Base-by-base conservation (phyloP, 306 rosid genomes). In the Cucumis melo region DNA sequence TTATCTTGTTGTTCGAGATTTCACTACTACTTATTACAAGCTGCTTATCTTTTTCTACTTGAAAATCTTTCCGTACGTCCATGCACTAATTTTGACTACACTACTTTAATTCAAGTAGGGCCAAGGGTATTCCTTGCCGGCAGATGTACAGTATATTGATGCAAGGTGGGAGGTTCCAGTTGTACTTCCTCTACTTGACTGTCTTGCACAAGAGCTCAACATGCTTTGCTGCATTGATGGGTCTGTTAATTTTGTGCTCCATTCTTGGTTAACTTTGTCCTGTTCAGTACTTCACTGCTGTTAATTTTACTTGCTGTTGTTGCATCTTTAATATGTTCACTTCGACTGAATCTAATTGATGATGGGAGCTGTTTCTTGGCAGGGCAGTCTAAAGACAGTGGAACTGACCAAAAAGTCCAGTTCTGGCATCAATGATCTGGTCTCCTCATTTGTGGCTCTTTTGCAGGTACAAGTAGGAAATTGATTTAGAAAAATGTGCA, bases 101-200 rank as follows among this genome's bases (percentile, higher is more conserved):
- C 8, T 7, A 48, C 10, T n/a, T 81, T 54, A 75, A 78, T 83
- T 73, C 8, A 74, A 21, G 84, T 87, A 91, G 98, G 98, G 96
- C 56, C 91, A 93, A 79, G 96, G 98, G 56, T 93, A 91, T 87
- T 93, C 96, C 19, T 79, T 91, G 79, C 92, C 98, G 21, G 98
- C 92, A 56, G 96, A 93, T 87, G 87, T 91, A 81, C 97, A 91
- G 80, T 91, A 93, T 86, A 93, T 90, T 54, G 98, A 93, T 80
- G 87, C 96, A 51, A 89, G 97, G 82, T 85, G 91, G 96, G 90
- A 87, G 77, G 75, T 88, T 79, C 97, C 98, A 23, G 83, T 90
- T 73, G 87, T 88, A 81, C 97, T 88, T 78, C 98, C 98, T 16
- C 94, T 93, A 73, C 94, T 94, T 60, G 98, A 93, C 74, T 89